Evolutionary conservation across 805 yeast genomes (phyloP).

Genomic region (Komagataella pastoris): DNA sequence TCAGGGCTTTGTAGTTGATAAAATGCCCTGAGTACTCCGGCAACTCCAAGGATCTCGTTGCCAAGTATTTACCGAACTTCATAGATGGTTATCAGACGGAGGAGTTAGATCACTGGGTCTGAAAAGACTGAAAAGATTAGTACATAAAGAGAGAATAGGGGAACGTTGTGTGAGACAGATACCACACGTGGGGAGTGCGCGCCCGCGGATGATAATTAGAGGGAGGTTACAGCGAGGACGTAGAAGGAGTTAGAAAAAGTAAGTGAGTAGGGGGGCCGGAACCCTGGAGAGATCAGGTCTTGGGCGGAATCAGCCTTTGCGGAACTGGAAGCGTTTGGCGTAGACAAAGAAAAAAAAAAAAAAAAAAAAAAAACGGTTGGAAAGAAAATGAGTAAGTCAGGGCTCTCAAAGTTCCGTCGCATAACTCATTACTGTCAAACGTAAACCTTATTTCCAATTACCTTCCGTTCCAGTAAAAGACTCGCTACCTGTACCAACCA

Average conservation of each 20-base stretch:
- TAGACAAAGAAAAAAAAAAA: too few species aligned
- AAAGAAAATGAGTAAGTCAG: too few species aligned
- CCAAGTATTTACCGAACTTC: constrained; percentile 96
- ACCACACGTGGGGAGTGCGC: constrained; percentile 1
- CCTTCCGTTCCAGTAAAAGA: too few species aligned
- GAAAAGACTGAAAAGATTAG: not conserved
- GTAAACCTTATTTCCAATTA: too few species aligned
- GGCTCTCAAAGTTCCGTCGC: too few species aligned
- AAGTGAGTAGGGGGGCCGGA: not conserved
- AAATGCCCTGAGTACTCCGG: constrained; percentile 93
- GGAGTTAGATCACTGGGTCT: not conserved
- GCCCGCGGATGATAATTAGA: not conserved
- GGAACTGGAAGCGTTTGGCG: too few species aligned
- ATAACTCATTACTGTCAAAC: too few species aligned
- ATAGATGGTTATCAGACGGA: constrained; percentile 4
- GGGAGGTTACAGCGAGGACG: not conserved
- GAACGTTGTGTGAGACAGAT: not conserved
- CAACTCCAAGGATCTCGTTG: constrained; percentile 83
- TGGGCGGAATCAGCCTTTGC: too few species aligned
- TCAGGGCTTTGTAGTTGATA: constrained; percentile 87
- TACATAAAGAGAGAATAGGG: not conserved
- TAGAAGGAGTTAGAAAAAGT: not conserved
- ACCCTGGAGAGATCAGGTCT: too few species aligned
- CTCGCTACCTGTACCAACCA: too few species aligned
- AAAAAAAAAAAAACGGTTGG: too few species aligned